Conservation (phyloP, 2,329 filamentous ascomycete species). For the Ophiostoma montium region DNA sequence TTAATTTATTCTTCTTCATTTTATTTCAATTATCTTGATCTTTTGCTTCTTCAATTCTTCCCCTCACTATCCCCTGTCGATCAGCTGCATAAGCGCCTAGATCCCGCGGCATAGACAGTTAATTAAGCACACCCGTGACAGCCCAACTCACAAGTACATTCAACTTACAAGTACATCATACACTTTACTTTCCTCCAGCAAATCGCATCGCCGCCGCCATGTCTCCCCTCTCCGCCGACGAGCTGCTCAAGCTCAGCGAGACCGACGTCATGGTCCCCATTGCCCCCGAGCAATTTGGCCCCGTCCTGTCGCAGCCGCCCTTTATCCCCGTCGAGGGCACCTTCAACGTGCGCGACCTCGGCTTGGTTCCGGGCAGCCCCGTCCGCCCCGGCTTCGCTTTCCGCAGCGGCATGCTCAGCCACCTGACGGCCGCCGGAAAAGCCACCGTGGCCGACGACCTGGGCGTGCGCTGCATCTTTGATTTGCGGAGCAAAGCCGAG, state of each 20-base stretch:
- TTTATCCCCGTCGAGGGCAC: slow-evolving; percentile 33
- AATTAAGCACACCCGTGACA: too few relatives aligned
- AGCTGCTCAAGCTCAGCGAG: slow-evolving; percentile 25
- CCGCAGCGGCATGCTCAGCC: slow-evolving; percentile 31
- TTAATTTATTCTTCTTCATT: too few relatives aligned
- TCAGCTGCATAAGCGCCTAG: too few relatives aligned
- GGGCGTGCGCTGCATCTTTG: slow-evolving; percentile 32
- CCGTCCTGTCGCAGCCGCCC: slow-evolving; percentile 27
- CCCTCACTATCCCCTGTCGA: too few relatives aligned
- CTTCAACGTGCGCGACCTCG: slow-evolving; percentile 39
- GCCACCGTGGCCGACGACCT: slow-evolving; percentile 25
- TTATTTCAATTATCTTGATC: too few relatives aligned
- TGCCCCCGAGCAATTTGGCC: slow-evolving; percentile 21
- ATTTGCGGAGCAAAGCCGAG: slow-evolving; percentile 34
- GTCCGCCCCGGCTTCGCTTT: slow-evolving; percentile 29
- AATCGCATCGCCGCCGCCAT: too few relatives aligned
- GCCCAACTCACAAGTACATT: too few relatives aligned
- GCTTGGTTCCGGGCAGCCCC: slow-evolving; percentile 21
- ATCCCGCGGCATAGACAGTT: too few relatives aligned
- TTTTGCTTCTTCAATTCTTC: too few relatives aligned
- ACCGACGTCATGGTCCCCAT: slow-evolving; percentile 28
- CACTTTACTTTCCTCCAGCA: too few relatives aligned
- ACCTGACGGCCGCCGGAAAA: slow-evolving; percentile 21
- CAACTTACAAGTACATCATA: too few relatives aligned
- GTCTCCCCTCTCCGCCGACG: slow-evolving; percentile 8